These are phyloP conservation scores for Stemphylium lycopersici DNA, from an alignment of 2,329 filamentous ascomycete genomes.

Conservation along the genomic window DNA sequence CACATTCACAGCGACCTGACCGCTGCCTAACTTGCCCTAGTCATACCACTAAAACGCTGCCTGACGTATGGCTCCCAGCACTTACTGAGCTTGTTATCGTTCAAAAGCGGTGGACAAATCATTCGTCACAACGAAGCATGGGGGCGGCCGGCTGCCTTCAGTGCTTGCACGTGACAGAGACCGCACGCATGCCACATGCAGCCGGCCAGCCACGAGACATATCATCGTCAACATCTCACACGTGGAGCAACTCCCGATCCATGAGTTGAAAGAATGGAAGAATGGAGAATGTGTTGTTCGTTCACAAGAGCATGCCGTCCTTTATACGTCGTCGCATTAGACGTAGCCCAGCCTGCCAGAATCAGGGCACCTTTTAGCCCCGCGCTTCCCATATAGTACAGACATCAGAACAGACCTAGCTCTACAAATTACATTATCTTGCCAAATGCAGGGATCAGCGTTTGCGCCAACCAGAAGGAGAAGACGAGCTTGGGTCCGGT, in stretches of 20 bases:
- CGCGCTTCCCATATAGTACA: conserved; percentile 38
- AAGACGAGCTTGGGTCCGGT: conserved; percentile 98
- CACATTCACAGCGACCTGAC: conserved; percentile 23
- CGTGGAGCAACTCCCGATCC: background rate
- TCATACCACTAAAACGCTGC: conserved; percentile 7
- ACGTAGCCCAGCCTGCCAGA: conserved; percentile 23
- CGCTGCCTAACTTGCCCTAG: conserved; percentile 22
- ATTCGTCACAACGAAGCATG: background rate
- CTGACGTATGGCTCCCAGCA: conserved; percentile 18
- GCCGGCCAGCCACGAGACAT: background rate
- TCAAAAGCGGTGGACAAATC: background rate
- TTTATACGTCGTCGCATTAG: conserved; percentile 20
- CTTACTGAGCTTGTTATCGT: background rate
- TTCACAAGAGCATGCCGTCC: conserved; percentile 14
- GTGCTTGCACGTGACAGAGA: conserved; percentile 13
- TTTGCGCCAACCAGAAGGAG: conserved; percentile 99
- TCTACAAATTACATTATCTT: conserved; percentile 60
- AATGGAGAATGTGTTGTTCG: conserved; percentile 37
- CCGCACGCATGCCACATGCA: background rate
- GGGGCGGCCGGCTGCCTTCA: background rate
- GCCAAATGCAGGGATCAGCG: conserved; percentile 91
- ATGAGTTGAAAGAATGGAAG: conserved; percentile 24
- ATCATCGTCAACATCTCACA: conserved; percentile 1
- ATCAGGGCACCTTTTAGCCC: conserved; percentile 25
- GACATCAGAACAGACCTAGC: conserved; percentile 20